Evolutionary conservation across 306 rosid genomes (phyloP).

Genomic region (Fragaria nilgerrensis): DNA sequence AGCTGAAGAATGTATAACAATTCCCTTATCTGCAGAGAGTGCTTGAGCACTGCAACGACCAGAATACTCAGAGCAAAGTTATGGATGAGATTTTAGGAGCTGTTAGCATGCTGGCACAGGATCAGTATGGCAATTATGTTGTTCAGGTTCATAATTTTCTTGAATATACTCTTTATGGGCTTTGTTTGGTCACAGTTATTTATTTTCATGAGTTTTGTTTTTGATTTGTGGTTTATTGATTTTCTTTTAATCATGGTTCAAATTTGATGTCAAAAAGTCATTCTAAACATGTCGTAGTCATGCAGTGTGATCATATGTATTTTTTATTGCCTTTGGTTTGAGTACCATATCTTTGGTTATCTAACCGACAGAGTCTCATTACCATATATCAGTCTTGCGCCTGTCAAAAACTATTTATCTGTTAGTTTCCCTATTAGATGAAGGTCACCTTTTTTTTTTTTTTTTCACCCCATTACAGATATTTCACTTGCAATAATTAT

Average conservation of each 20-base stretch:
- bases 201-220: not conserved
- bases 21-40: conserved; percentile 60
- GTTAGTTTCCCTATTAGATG: not conserved
- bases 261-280: not conserved
- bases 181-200: not conserved
- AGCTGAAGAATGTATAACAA: conserved; percentile 3
- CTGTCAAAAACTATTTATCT: not conserved
- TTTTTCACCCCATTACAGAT: not conserved
- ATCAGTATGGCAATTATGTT: conserved; percentile 95
- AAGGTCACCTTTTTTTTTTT: not conserved
- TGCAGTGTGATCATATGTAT: not conserved
- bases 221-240: not conserved
- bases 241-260: not conserved
- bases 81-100: conserved; percentile 94
- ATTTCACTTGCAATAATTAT: not conserved
- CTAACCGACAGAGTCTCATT: not conserved
- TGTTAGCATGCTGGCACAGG: conserved; percentile 95
- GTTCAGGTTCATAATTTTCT: conserved; percentile 67
- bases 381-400: not conserved
- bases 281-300: not conserved
- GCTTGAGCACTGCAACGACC: conserved; percentile 77
- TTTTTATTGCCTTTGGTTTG: not conserved
- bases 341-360: not conserved
- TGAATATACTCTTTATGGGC: not conserved
- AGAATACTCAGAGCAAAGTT: conserved; percentile 65